These are phyloP conservation scores for Colletotrichum tabaci DNA, from an alignment of 2,329 filamentous ascomycete genomes.

Conservation along the genomic window DNA sequence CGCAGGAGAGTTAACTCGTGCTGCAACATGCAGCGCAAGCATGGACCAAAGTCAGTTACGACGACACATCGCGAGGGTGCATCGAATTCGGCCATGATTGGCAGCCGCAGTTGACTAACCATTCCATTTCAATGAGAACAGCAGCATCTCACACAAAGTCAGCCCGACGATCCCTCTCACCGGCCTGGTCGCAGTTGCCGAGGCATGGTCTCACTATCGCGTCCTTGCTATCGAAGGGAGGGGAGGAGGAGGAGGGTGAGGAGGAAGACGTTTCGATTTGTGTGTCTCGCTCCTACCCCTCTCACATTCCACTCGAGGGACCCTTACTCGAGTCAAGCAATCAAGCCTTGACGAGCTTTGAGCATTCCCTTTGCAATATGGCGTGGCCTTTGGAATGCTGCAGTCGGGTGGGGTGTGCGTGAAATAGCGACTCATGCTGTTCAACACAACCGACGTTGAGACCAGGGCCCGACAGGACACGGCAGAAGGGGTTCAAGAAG, in stretches of 20 bases:
- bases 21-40: neutral
- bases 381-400: constrained; percentile 6
- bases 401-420: constrained; percentile 16
- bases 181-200: constrained; percentile 5
- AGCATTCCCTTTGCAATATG: constrained; percentile 36
- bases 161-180: constrained; percentile 18
- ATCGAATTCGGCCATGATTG: constrained; percentile 21
- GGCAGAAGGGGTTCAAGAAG: constrained; percentile 5
- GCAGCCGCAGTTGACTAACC: neutral
- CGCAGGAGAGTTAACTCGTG: neutral
- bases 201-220: constrained; percentile 22
- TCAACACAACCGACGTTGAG: constrained; percentile 2
- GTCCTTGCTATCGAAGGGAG: neutral
- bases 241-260: neutral
- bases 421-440: constrained; percentile 9
- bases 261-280: no score
- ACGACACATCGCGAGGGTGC: constrained; percentile 19
- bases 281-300: neutral
- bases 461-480: constrained; percentile 18
- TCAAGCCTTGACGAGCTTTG: constrained; percentile 20
- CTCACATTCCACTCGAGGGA: neutral
- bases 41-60: constrained; percentile 22
- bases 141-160: constrained; percentile 10
- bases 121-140: constrained; percentile 9
- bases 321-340: no score